These are phyloP conservation scores for Fusarium abutilonis DNA, from an alignment of 2,329 filamentous ascomycete genomes.

Conservation along the genomic window DNA sequence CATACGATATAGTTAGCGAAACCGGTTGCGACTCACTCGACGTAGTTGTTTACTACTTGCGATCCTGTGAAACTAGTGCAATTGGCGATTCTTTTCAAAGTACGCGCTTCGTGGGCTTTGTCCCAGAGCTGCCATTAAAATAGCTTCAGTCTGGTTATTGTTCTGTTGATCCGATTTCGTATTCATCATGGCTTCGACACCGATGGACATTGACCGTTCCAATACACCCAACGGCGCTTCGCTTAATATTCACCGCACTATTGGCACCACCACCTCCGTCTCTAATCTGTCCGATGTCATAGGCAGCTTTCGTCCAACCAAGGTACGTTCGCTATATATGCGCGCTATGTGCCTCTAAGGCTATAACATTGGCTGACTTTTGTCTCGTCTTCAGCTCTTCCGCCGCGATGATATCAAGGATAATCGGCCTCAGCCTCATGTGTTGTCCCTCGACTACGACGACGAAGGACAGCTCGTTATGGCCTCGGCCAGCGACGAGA, in stretches of 20 bases:
- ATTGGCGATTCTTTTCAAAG: constrained; percentile 3
- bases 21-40: neutral
- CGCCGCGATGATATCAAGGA: constrained; percentile 66
- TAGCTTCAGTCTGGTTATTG: neutral
- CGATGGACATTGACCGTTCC: constrained; percentile 66
- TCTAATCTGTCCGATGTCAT: constrained; percentile 83
- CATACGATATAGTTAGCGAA: neutral
- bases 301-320: constrained; percentile 79
- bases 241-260: constrained; percentile 61
- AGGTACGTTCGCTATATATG: constrained; percentile 63
- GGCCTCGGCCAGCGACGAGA: constrained; percentile 91
- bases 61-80: neutral
- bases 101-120: constrained; percentile 11
- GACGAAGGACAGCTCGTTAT: constrained; percentile 93
- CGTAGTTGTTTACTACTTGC: neutral
- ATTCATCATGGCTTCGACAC: constrained; percentile 60
- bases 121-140: constrained; percentile 1
- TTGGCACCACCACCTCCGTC: constrained; percentile 57
- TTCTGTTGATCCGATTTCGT: constrained; percentile 1
- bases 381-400: constrained; percentile 59
- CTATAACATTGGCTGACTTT: neutral
- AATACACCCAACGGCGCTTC: constrained; percentile 54
- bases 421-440: constrained; percentile 64
- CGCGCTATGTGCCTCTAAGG: neutral
- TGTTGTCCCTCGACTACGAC: constrained; percentile 95